Evolutionary conservation across 345 rosid genomes (phyloP).

Genomic region (Nasturtium officinale): DNA sequence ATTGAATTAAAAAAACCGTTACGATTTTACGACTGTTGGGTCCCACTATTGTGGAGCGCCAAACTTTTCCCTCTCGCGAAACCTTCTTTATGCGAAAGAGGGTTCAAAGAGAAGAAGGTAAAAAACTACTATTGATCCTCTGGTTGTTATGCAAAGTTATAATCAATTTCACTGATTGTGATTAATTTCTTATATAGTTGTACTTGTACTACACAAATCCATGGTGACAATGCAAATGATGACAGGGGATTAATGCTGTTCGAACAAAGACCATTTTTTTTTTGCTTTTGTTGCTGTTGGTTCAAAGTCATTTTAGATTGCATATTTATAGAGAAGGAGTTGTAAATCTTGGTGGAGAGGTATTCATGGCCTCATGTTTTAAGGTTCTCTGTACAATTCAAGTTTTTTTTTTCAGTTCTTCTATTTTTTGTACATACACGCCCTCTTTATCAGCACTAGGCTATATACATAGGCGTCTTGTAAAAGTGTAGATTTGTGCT

Average conservation of each 20-base stretch:
- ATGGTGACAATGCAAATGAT: not conserved
- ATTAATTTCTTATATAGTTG: not conserved
- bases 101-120: not conserved
- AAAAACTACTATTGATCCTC: not conserved
- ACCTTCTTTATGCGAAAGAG: not conserved
- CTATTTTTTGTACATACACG: not conserved
- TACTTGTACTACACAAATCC: not conserved
- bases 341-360: not conserved
- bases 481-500: not conserved
- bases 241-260: not conserved
- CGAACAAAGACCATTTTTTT: not conserved
- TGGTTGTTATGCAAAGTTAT: too few relatives aligned
- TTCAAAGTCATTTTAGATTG: not conserved
- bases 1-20: constrained; percentile 29
- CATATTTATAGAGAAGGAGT: not conserved
- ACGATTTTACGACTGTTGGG: not conserved
- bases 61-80: not conserved
- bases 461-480: not conserved
- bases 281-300: not conserved
- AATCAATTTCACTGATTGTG: not conserved
- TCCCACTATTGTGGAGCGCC: constrained; percentile 9
- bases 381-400: not conserved
- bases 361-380: not conserved
- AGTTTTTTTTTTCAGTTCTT: not conserved
- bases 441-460: not conserved